Conservation (phyloP, 306 rosid species). For the Quercus robur region DNA sequence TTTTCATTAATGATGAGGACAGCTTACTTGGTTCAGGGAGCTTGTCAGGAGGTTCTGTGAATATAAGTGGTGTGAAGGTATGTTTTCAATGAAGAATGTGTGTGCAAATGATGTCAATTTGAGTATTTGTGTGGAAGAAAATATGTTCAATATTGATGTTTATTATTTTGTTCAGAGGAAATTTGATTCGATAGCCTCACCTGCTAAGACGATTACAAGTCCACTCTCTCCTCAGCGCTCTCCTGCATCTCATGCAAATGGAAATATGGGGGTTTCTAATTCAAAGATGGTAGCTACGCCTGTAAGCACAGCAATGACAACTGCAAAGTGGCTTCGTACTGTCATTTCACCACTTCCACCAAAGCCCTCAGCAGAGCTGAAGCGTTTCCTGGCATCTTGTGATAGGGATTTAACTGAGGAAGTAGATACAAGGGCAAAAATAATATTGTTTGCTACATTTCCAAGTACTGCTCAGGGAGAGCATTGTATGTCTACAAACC, state of each 20-base stretch:
- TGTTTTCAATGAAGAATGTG: constrained; percentile 11
- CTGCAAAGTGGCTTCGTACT: constrained; percentile 99
- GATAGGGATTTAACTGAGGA: constrained; percentile 83
- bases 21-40: constrained; percentile 83
- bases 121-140: neutral
- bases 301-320: constrained; percentile 98
- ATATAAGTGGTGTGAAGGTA: constrained; percentile 75
- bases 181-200: constrained; percentile 70
- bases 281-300: constrained; percentile 85
- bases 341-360: constrained; percentile 84
- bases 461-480: constrained; percentile 86
- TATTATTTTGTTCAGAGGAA: constrained; percentile 60
- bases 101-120: neutral
- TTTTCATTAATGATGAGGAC: constrained; percentile 81
- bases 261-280: constrained; percentile 41
- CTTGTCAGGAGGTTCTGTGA: constrained; percentile 63
- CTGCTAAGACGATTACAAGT: constrained; percentile 67
- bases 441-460: constrained; percentile 92
- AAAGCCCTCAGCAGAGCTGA: constrained; percentile 80
- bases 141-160: constrained; percentile 12
- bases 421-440: constrained; percentile 80
- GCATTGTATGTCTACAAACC: constrained; percentile 59
- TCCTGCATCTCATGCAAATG: constrained; percentile 68
- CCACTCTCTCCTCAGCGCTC: constrained; percentile 91
- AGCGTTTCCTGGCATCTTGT: constrained; percentile 73